Evolutionary conservation across 2,329 filamentous ascomycete species (phyloP).

Genomic region (Pestalotiopsis sp.): DNA sequence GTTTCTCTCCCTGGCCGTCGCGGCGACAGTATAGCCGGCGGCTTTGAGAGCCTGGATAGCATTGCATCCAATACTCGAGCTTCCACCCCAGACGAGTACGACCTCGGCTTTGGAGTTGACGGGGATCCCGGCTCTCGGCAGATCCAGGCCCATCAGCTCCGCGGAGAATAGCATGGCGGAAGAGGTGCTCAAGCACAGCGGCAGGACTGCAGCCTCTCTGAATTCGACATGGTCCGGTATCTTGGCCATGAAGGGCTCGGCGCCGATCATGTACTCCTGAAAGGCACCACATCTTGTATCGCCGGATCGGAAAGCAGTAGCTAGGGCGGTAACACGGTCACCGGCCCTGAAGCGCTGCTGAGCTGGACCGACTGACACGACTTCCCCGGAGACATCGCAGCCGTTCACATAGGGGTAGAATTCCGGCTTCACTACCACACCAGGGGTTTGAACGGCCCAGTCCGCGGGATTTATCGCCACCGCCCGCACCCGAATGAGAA

Average conservation of each 20-base stretch:
- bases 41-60: constrained; percentile 40
- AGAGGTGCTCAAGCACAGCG: constrained; percentile 19
- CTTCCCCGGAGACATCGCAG: constrained; percentile 31
- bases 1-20: constrained; percentile 34
- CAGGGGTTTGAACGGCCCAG: constrained; percentile 28
- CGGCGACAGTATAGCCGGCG: constrained; percentile 40
- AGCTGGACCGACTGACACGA: constrained; percentile 28
- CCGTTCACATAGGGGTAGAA: constrained; percentile 35
- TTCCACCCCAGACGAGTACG: constrained; percentile 29
- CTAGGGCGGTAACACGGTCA: constrained; percentile 23
- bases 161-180: constrained; percentile 15
- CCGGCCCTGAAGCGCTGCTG: constrained; percentile 22
- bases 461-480: constrained; percentile 35
- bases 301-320: constrained; percentile 9
- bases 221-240: constrained; percentile 18
- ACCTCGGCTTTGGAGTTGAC: not conserved
- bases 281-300: constrained; percentile 19
- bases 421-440: constrained; percentile 24
- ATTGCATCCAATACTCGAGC: constrained; percentile 40
- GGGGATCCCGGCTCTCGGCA: not conserved
- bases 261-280: constrained; percentile 14
- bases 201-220: constrained; percentile 17
- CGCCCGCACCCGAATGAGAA: constrained; percentile 28
- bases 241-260: not conserved
- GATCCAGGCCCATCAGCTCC: constrained; percentile 7